A percentile compares a stretch with the other conserved stretches of the same genome.
Evolutionary conservation across 768 basidiomycete genomes (phyloP).

Genomic region (Collybia mongolica): DNA sequence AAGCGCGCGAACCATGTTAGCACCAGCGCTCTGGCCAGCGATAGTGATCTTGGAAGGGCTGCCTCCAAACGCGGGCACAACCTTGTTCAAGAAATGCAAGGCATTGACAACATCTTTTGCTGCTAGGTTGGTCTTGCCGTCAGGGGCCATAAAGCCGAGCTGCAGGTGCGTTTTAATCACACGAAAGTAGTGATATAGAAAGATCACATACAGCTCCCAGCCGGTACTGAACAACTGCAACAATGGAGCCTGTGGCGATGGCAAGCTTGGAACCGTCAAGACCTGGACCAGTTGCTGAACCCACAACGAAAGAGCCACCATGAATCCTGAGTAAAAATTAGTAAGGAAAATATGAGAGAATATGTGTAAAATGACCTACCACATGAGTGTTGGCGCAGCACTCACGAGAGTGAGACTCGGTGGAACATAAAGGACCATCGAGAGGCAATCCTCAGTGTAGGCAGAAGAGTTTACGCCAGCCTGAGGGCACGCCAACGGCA

Average conservation of each 20-base stretch:
- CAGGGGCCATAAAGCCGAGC: slow-evolving; percentile 77
- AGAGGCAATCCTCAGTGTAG: slow-evolving; percentile 79
- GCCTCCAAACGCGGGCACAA: slow-evolving; percentile 69
- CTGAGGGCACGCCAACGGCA: slow-evolving; percentile 79
- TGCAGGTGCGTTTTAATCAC: slow-evolving; percentile 20
- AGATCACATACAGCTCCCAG: slow-evolving; percentile 66
- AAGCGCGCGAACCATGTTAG: slow-evolving; percentile 72
- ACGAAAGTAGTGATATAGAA: neutral
- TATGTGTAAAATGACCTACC: slow-evolving; percentile 37
- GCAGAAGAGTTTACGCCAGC: slow-evolving; percentile 42
- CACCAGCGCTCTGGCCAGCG: slow-evolving; percentile 84
- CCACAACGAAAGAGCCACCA: slow-evolving; percentile 77
- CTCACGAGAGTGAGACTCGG: slow-evolving; percentile 29
- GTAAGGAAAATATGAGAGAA: neutral
- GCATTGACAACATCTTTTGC: slow-evolving; percentile 68
- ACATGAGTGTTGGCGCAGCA: slow-evolving; percentile 53
- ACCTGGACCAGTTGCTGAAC: slow-evolving; percentile 69
- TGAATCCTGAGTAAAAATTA: slow-evolving; percentile 58
- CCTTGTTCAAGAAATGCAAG: slow-evolving; percentile 56
- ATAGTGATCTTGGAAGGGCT: slow-evolving; percentile 62
- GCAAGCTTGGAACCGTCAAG: slow-evolving; percentile 81
- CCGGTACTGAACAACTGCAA: slow-evolving; percentile 82
- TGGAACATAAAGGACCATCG: slow-evolving; percentile 73
- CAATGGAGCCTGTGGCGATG: slow-evolving; percentile 66
- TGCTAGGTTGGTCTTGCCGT: slow-evolving; percentile 68